Conservation (phyloP, 2,329 filamentous ascomycete genomes). For the Blastomyces silverae region DNA sequence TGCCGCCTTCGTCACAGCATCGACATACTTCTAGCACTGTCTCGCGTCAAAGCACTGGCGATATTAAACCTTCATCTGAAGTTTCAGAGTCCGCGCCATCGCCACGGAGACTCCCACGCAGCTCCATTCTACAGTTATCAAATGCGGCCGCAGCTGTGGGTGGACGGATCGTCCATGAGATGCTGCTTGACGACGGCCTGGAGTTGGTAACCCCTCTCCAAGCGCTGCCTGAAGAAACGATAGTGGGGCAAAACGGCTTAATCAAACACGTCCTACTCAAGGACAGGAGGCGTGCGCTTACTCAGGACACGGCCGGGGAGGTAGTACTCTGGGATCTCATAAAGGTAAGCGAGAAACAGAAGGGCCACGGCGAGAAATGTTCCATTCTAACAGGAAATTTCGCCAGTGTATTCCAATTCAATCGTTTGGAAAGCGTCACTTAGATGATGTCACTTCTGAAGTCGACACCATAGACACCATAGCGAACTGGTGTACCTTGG, state of each 20-base stretch:
- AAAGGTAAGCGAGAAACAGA: slow-evolving; percentile 49
- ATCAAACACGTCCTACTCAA: slow-evolving; percentile 91
- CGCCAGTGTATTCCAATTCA: slow-evolving; percentile 72
- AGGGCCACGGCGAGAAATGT: not conserved
- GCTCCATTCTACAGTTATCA: slow-evolving; percentile 73
- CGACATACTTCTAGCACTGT: slow-evolving; percentile 44
- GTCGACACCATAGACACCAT: slow-evolving; percentile 85
- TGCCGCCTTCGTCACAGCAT: slow-evolving; percentile 49
- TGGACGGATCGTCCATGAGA: slow-evolving; percentile 11
- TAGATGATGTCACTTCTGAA: slow-evolving; percentile 82
- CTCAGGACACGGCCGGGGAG: slow-evolving; percentile 89
- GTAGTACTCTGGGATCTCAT: slow-evolving; percentile 93
- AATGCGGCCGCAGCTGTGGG: slow-evolving; percentile 63
- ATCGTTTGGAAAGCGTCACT: slow-evolving; percentile 87
- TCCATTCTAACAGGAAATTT: slow-evolving; percentile 21
- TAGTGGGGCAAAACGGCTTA: slow-evolving; percentile 90
- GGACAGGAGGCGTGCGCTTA: slow-evolving; percentile 80
- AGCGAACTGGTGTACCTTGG: slow-evolving; percentile 92
- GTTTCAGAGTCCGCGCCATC: slow-evolving; percentile 29
- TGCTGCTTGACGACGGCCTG: slow-evolving; percentile 45
- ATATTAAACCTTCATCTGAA: slow-evolving; percentile 32
- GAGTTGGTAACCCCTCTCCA: slow-evolving; percentile 57
- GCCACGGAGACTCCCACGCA: slow-evolving; percentile 61
- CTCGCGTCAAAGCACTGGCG: slow-evolving; percentile 28
- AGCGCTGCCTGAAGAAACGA: slow-evolving; percentile 66